Conservation (phyloP, 78 protist genomes). For the Bodo saltans region DNA sequence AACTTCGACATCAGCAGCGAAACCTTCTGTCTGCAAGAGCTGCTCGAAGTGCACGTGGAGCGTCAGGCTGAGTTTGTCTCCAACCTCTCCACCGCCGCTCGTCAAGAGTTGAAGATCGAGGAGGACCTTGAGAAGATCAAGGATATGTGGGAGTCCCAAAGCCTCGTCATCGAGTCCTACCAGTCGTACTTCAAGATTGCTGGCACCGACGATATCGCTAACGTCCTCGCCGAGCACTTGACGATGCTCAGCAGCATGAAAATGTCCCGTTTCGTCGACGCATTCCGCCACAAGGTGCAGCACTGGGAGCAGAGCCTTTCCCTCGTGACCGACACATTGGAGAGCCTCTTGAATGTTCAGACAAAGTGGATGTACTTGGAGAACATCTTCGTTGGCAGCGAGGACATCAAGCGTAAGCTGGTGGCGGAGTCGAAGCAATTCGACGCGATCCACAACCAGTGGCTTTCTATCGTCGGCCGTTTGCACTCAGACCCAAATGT, state of each 20-base stretch:
- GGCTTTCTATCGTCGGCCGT: conserved; percentile 39
- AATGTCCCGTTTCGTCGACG: conserved; percentile 44
- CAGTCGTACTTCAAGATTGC: conserved; percentile 24
- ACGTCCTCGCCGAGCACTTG: conserved; percentile 58
- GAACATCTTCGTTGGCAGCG: conserved; percentile 69
- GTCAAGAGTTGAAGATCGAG: conserved; percentile 63
- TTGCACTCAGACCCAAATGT: conserved; percentile 32
- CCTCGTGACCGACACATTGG: conserved; percentile 61
- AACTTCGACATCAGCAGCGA: conserved; percentile 40
- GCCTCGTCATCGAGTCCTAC: conserved; percentile 24
- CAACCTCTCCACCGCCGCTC: conserved; percentile 46
- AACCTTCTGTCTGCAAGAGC: conserved; percentile 57
- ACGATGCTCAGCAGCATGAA: conserved; percentile 59
- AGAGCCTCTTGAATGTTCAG: conserved; percentile 56
- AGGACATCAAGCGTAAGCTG: conserved; percentile 76
- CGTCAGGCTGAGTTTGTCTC: conserved; percentile 39
- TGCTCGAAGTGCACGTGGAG: conserved; percentile 63
- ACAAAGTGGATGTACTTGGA: conserved; percentile 75
- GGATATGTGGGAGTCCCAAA: conserved; percentile 28
- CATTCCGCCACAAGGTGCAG: conserved; percentile 61
- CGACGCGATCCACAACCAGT: conserved; percentile 43
- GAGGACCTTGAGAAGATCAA: conserved; percentile 29
- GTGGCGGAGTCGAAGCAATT: conserved; percentile 62
- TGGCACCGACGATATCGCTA: conserved; percentile 40
- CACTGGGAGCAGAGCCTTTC: conserved; percentile 68